Base-by-base conservation (phyloP, 495 filamentous ascomycete genomes). In the Xylaria intraflava region DNA sequence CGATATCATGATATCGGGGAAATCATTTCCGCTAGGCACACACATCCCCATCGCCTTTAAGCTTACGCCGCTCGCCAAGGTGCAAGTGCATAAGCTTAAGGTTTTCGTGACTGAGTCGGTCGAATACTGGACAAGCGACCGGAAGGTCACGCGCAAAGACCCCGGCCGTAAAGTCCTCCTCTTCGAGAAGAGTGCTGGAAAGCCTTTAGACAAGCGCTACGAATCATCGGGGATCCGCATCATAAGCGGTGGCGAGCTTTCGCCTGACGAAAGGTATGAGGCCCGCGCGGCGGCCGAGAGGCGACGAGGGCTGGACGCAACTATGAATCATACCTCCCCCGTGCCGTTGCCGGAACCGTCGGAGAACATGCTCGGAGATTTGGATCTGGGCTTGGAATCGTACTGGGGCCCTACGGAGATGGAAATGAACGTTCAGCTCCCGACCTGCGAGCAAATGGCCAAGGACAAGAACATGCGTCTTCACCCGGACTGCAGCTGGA, bases 31-130 rank as follows among this genome's bases (percentile, higher is more conserved):
- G 3, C 76, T 98, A 12, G 94, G 94, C 17, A 78, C 87, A 3
- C 89, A 90, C 61, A 90, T 98, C 22, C 93, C 93, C 12, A 96
- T 98, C 53, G 93, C 94, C 2, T 97, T 98, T 76, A 97, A 96
- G 62, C 77, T 98, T 52, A 98, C 92, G 2, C 93, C 93, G 1
- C 71, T 98, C 17, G 93, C 93, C 30, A 98, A 98, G 70, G 91
- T 97, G 11, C 90, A 94, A 61, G 90, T 94, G 44, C 94, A 98
- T 67, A 84, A 94, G 47, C 89, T 98, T 69, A 96, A 95, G 69
- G 88, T 97, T 19, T 92, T 84, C 60, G 86, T 96, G 33, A 96
- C 90, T 9, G 93, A 98, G 67, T 95, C 88, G 55, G 81, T 93
- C 46, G 91, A 96, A 62, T 96, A 97, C 66, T 96, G 84, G 77